Evolutionary conservation across 2,329 filamentous ascomycete species (phyloP).

Genomic region (Aspergillus fischeri): DNA sequence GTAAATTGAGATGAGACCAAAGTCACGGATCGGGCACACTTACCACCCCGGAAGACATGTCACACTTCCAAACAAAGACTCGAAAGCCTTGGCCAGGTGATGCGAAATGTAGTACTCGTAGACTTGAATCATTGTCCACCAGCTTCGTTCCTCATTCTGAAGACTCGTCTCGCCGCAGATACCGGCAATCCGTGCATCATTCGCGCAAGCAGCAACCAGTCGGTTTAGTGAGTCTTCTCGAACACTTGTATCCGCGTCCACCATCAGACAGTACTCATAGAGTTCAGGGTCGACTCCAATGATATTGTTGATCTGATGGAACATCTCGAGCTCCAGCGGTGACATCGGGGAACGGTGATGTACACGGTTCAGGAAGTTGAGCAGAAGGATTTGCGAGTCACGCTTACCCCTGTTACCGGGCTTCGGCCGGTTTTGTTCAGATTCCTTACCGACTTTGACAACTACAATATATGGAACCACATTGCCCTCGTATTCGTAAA

Average conservation of each 20-base stretch:
- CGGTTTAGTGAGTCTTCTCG: constrained; percentile 88
- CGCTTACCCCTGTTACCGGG: constrained; percentile 98
- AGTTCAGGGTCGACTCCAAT: constrained; percentile 96
- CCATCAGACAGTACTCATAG: constrained; percentile 96
- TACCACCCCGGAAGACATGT: constrained; percentile 99
- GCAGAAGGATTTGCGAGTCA: constrained; percentile 91
- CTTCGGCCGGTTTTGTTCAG: constrained; percentile 84
- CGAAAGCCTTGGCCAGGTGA: constrained; percentile 93
- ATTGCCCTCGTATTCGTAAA: constrained; percentile 96
- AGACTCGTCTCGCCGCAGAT: constrained; percentile 96
- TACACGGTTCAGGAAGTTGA: constrained; percentile 97
- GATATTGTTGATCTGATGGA: constrained; percentile 98
- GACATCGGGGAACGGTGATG: constrained; percentile 94
- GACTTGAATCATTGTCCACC: constrained; percentile 99
- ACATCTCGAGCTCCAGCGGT: constrained; percentile 94
- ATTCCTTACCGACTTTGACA: constrained; percentile 96
- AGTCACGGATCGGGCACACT: constrained; percentile 38
- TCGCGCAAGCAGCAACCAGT: constrained; percentile 85
- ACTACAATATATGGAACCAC: constrained; percentile 95
- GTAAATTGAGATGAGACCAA: constrained; percentile 13
- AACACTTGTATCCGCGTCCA: constrained; percentile 95
- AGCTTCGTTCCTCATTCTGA: constrained; percentile 89
- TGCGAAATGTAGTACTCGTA: constrained; percentile 99
- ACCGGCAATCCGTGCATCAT: constrained; percentile 92
- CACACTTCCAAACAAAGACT: constrained; percentile 94